Conservation (phyloP, 345 rosid genomes). For the Camelina laxa region DNA sequence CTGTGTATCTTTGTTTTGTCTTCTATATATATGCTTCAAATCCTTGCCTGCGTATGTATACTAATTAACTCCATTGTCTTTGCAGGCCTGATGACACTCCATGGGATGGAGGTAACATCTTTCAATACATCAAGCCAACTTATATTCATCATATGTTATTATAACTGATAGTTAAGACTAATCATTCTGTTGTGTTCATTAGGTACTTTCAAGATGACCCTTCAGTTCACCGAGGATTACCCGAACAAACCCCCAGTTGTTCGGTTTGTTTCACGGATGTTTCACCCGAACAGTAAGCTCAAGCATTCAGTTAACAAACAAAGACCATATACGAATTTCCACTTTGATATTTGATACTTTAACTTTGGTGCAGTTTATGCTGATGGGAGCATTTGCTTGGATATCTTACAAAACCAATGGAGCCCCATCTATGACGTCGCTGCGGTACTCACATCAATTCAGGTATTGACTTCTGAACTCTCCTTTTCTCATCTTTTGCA, state of each 20-base stretch:
- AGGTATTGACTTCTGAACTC: slow-evolving; percentile 47
- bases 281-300: slow-evolving; percentile 77
- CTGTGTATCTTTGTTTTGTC: neutral
- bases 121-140: neutral
- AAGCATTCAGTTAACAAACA: neutral
- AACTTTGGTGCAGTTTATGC: slow-evolving; percentile 62
- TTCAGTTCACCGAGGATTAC: slow-evolving; percentile 74
- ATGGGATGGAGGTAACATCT: slow-evolving; percentile 80
- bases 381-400: slow-evolving; percentile 83
- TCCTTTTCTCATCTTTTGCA: neutral
- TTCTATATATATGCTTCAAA: slow-evolving; percentile 14
- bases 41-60: neutral
- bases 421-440: slow-evolving; percentile 81
- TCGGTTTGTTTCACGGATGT: slow-evolving; percentile 78
- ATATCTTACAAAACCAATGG: slow-evolving; percentile 81
- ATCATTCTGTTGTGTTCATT: slow-evolving; percentile 26
- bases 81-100: slow-evolving; percentile 81
- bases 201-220: slow-evolving; percentile 78
- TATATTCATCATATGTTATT: neutral
- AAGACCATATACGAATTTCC: neutral
- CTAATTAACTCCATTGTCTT: slow-evolving; percentile 34
- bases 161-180: neutral
- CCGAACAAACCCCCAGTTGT: slow-evolving; percentile 77
- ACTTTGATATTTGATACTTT: neutral
- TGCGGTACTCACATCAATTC: slow-evolving; percentile 78